Base-by-base conservation (phyloP, 202 grass and related monocot species). In the Setaria viridis region DNA sequence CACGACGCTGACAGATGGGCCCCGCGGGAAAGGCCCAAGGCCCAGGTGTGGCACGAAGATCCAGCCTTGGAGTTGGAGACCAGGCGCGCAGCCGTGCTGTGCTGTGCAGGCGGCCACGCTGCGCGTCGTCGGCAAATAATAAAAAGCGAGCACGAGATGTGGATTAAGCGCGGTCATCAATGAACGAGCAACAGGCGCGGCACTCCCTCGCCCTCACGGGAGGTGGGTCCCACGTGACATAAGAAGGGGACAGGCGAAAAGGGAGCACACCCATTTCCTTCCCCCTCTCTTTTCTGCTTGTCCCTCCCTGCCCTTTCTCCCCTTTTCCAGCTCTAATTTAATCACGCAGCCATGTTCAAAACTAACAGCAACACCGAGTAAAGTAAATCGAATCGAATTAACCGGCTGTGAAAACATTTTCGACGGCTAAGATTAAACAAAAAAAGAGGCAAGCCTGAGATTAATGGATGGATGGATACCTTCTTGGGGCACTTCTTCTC, bases 401-500 rank as follows among this genome's bases (percentile, higher is more conserved):
- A 69, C 48, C 42, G 14, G 41, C 20, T 8, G 57, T 25, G 8
- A 60, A 62, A 62, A 12, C 58, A 30, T 30, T 11, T 62, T 62
- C 11, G 60, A 63, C 60, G 60, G 11, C 4, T 11, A 13, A 13
- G 57, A 60, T 29, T 25, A 25, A 9, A n/a, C 0, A 21, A 10
- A 62, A 25, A 11, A 21, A 12, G 9, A 11, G 17, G 11, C 6
- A 49, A 42, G 62, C 1, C 14, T 9, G 57, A 13, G 60, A 47
- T 43, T 19, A 39, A 41, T 35, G 45, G 1, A 51, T 20, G 17
- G 39, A n/a, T 41, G 39, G 11, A 0, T 89, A 96, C 94, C 94
- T 96, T 97, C 83, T 87, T 97, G 56, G 85, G 65, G 78, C 85
- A 85, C 65, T 89, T 97, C 89, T 97, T 97, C 91, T 92, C 85